phyloP scores from a whole-genome alignment of 139 green algal genomes.

The Haematococcus lacustris region DNA sequence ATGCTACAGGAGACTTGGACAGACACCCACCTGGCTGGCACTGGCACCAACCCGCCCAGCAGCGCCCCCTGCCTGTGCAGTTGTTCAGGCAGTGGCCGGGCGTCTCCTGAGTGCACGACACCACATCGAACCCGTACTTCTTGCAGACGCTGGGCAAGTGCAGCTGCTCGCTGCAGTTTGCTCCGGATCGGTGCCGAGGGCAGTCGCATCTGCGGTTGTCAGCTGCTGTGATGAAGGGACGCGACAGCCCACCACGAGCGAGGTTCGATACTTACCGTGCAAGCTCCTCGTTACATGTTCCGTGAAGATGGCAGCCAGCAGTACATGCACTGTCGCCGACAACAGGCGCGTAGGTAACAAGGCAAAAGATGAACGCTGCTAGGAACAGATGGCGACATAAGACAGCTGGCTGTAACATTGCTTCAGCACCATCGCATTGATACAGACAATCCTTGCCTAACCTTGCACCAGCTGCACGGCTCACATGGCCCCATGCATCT shows the following conservation, averaged over 20 bases:
- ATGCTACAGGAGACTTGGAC: background rate
- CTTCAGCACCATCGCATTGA: no score
- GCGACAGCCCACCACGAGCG: no score
- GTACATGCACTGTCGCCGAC: background rate
- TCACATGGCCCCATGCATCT: no score
- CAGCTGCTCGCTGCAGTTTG: slow-evolving; percentile 7
- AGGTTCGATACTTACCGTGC: background rate
- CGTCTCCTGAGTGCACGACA: slow-evolving; percentile 8
- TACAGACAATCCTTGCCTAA: no score
- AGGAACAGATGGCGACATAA: no score
- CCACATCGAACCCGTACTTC: slow-evolving; percentile 4
- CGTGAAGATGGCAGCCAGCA: slow-evolving; percentile 1
- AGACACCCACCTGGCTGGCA: slow-evolving; percentile 18
- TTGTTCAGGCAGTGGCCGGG: slow-evolving; percentile 18
- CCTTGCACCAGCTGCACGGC: no score
- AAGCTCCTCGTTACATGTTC: slow-evolving; percentile 18
- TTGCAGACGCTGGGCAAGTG: background rate
- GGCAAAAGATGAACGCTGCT: no score
- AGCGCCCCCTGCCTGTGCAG: slow-evolving; percentile 18
- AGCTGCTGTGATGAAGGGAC: background rate
- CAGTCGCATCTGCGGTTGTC: slow-evolving; percentile 23
- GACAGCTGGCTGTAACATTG: no score
- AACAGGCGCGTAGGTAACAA: no score
- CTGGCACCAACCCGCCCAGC: slow-evolving; percentile 23
- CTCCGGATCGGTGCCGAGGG: slow-evolving; percentile 14